Evolutionary conservation across 768 basidiomycete genomes (phyloP), one percentile per base, ranked within the genome.

Genomic region (Boletus rubroflammeus): DNA sequence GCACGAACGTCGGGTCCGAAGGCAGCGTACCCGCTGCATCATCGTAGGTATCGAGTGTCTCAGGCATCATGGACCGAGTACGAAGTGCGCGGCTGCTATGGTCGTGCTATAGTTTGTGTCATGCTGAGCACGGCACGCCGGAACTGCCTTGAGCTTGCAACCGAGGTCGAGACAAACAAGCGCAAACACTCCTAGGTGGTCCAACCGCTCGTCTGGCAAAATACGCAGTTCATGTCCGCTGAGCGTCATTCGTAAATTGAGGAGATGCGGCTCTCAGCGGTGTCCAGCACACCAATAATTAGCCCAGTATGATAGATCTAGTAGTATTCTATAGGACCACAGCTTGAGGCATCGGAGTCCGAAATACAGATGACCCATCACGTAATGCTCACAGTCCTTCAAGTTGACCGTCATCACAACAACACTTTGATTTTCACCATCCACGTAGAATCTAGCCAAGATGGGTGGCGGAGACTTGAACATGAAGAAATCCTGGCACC

Each of bases 401-500:
- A n/a, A n/a, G n/a, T n/a, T n/a, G 39, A 51, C 48, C 53, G 13
- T 32, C 31, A 34, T 34, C 48, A 55, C 55, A 15, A 54, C 55
- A n/a, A 58, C 45, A 41, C 51, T 23, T 46, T 45, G 14, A 41
- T 35, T 48, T 46, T 32, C 31, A 47, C n/a, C 53, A 14, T 54
- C 42, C 36, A 25, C 62, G 6, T 52, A 53, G 53, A 64, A 67
- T 47, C 57, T 51, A 66, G 62, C 63, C 80, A 97, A 88, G 65
- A 98, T 98, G 95, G 95, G 95, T 84, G 94, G 95, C 55, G 95
- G 90, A 57, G 95, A 98, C 73, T 80, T 98, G 70, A 98, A 98
- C 68, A 98, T 98, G 95, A 97, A 91, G 75, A 96, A 97, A 82
- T 94, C 92, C 60, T 98, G 95, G 95, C 95, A 98, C 72, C 95